Evolutionary conservation across 140 eudicot genomes (phyloP).

Genomic region (Senecio squalidus): DNA sequence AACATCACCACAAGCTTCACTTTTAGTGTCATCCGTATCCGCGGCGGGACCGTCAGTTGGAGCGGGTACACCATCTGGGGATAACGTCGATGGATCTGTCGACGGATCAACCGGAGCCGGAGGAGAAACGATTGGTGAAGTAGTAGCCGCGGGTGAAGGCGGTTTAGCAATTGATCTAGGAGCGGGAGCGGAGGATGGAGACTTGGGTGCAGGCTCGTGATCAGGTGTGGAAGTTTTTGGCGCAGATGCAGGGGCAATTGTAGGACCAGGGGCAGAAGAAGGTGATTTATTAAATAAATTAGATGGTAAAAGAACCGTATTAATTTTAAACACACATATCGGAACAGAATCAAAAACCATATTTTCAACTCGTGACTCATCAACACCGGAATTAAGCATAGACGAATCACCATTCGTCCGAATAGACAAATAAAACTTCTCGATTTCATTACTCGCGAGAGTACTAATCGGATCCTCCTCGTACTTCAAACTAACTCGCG

Average conservation of each 20-base stretch:
- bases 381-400: constrained; percentile 52
- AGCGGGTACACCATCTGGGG: constrained; percentile 36
- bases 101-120: constrained; percentile 17
- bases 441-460: constrained; percentile 32
- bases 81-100: constrained; percentile 19
- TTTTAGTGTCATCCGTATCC: constrained; percentile 8
- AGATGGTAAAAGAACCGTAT: constrained; percentile 54
- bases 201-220: too few species aligned
- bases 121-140: constrained; percentile 6
- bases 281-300: constrained; percentile 41
- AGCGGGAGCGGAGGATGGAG: constrained; percentile 1
- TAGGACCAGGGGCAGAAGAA: constrained; percentile 40
- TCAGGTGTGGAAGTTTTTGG: too few species aligned
- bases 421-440: constrained; percentile 20
- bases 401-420: constrained; percentile 36
- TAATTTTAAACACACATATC: constrained; percentile 47
- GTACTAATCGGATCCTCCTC: constrained; percentile 26
- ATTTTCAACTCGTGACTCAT: constrained; percentile 39
- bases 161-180: constrained; percentile 18
- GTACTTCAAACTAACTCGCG: constrained; percentile 26
- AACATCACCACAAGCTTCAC: neutral
- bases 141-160: constrained; percentile 17
- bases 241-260: too few species aligned
- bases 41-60: constrained; percentile 21
- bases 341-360: constrained; percentile 57